Evolutionary conservation across 73 alveolate species (phyloP), one percentile per base, ranked within the genome.

Genomic region (Blepharisma japonicum): DNA sequence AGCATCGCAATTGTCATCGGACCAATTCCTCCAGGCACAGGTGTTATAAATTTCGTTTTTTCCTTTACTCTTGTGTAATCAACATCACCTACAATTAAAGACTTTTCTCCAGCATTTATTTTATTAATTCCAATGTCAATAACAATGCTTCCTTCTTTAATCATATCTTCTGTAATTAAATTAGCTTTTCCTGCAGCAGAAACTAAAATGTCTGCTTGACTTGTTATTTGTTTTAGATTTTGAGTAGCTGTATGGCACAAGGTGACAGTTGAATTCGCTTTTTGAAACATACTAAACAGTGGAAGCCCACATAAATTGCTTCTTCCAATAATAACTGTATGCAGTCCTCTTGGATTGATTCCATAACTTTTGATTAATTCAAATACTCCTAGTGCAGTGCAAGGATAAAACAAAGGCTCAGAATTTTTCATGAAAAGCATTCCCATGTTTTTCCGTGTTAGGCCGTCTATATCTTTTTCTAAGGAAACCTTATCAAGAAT

Each of bases 1-100:
- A 91, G 86, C 94, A 88, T 85, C n/a, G 97, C 95, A 21, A 91
- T 86, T 39, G 97, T 91, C 95, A 91, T 88, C n/a, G 97, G 97
- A 6, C 97, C 97, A 18, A 91, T 95, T 0, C 97, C 96, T 4
- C 97, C 97, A 0, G 97, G 97, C 25, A 91, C 97, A 6, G 97
- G 97, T 0, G 97, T 89, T 48, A 91, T 80, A 71, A 71, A 55
- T 32, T 83, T 53, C 50, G 90, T 87, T 53, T 8, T 55, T 32
- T 68, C 32, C n/a, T 45, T 71, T 4, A 32, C 55, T 23, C 49
- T 74, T 25, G 38, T 48, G 42, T 32, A 32, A 68, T 78, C 88
- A 23, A 83, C 90, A 23, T 83, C 90, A 0, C 90, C 90, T 5
- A 53, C 71, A 32, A 83, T 45, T 80, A 71, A 23, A 7, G 68